Evolutionary conservation across 208 protist species (phyloP).

Genomic region (Leptomonas seymouri): DNA sequence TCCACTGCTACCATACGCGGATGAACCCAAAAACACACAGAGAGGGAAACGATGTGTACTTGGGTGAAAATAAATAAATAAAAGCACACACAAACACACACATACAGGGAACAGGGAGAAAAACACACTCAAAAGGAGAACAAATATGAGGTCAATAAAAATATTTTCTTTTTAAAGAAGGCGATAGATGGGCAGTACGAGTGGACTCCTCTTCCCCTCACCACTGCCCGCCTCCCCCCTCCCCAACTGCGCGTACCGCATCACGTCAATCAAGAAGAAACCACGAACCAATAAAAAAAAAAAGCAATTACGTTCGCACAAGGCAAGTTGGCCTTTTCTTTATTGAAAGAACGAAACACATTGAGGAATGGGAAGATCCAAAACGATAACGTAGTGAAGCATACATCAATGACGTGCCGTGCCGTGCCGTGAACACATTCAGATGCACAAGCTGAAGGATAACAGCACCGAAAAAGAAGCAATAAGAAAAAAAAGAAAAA

Average conservation of each 20-base stretch:
- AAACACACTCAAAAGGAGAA: not conserved
- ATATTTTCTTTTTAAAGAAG: slow-evolving; percentile 7
- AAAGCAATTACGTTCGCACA: not conserved
- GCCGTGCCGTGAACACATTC: too few species aligned
- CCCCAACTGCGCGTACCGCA: too few species aligned
- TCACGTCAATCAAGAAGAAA: not conserved
- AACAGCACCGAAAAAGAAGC: too few species aligned
- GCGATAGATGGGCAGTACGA: not conserved
- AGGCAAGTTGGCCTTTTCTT: not conserved
- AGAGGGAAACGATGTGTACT: too few species aligned
- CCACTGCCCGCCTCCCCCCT: not conserved
- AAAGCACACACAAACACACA: not conserved
- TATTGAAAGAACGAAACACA: not conserved
- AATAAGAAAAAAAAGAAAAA: not conserved
- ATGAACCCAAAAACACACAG: too few species aligned
- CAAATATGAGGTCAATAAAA: not conserved
- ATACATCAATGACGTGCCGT: too few species aligned
- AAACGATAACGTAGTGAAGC: too few species aligned
- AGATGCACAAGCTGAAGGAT: too few species aligned
- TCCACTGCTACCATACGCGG: too few species aligned
- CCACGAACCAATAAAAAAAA: not conserved
- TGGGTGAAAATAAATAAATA: not conserved
- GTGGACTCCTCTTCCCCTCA: not conserved
- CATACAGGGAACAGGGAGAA: not conserved
- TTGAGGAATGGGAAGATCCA: not conserved